phyloP scores from a whole-genome alignment of 352 stramenopile genomes.

The Globisporangium nunn region DNA sequence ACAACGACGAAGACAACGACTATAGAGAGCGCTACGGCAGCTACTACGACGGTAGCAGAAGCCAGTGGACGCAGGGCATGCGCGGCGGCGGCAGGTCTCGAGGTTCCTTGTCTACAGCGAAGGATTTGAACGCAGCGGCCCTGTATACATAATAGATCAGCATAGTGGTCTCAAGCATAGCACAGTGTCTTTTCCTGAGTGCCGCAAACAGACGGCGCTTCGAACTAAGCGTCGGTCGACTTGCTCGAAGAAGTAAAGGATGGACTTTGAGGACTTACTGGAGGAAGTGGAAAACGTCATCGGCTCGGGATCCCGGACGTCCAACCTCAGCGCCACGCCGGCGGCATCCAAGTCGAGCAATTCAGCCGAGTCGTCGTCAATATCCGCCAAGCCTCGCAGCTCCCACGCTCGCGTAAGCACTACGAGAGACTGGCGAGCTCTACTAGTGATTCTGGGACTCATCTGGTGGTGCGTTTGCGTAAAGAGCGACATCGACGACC shows the following conservation, averaged over 20 bases:
- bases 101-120: slow-evolving; percentile 9
- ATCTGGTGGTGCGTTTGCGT: slow-evolving; percentile 1
- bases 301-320: slow-evolving; percentile 5
- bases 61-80: no score
- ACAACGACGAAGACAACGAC: slow-evolving; percentile 5
- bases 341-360: background rate
- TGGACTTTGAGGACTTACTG: slow-evolving; percentile 71
- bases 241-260: slow-evolving; percentile 6
- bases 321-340: slow-evolving; percentile 7
- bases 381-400: background rate
- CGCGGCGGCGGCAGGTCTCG: background rate
- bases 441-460: background rate
- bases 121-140: background rate
- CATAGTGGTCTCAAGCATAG: no score
- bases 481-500: slow-evolving; percentile 63
- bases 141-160: slow-evolving; percentile 1
- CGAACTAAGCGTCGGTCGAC: background rate
- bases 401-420: slow-evolving; percentile 4
- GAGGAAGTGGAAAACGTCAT: slow-evolving; percentile 68
- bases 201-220: background rate
- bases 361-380: background rate
- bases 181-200: no score
- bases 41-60: no score
- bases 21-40: slow-evolving; percentile 3
- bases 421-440: background rate